Conservation (phyloP, 768 basidiomycete species). For the Tylopilus vinaceipallidus region DNA sequence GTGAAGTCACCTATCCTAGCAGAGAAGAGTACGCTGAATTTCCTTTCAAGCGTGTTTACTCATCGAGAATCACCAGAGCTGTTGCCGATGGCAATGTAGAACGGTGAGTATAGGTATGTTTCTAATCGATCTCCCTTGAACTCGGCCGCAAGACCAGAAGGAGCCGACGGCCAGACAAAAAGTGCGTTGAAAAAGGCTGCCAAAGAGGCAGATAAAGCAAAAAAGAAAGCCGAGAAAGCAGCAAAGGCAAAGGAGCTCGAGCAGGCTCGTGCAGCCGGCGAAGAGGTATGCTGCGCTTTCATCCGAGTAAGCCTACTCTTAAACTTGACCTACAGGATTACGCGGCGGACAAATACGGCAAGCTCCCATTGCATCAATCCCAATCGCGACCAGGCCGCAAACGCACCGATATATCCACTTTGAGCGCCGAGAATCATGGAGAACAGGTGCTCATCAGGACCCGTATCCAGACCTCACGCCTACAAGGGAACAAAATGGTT, state of each 20-base stretch:
- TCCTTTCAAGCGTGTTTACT: not conserved
- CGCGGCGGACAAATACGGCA: slow-evolving; percentile 79
- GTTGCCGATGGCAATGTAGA: slow-evolving; percentile 10
- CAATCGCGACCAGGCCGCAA: slow-evolving; percentile 64
- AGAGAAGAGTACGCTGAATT: slow-evolving; percentile 5
- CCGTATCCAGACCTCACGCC: slow-evolving; percentile 86
- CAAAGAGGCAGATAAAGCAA: slow-evolving; percentile 88
- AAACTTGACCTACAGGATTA: slow-evolving; percentile 54
- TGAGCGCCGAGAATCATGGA: slow-evolving; percentile 63
- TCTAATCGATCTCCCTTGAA: not conserved
- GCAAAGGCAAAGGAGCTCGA: slow-evolving; percentile 78
- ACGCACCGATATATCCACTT: slow-evolving; percentile 61
- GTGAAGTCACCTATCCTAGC: too few species aligned
- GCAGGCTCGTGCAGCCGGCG: slow-evolving; percentile 63
- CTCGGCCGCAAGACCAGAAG: slow-evolving; percentile 19
- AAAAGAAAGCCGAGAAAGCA: slow-evolving; percentile 83
- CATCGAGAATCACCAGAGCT: slow-evolving; percentile 4
- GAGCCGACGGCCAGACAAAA: slow-evolving; percentile 65
- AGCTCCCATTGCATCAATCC: slow-evolving; percentile 88
- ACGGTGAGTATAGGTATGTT: slow-evolving; percentile 5
- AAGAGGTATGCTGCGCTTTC: slow-evolving; percentile 36
- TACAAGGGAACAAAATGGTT: slow-evolving; percentile 93
- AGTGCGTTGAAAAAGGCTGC: slow-evolving; percentile 88
- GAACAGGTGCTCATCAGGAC: slow-evolving; percentile 83
- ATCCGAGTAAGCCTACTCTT: slow-evolving; percentile 34